Percentiles rank a stretch among this genome's conserved stretches.
Conservation (phyloP, 2,329 filamentous ascomycete genomes). For the Alternaria conjuncta region DNA sequence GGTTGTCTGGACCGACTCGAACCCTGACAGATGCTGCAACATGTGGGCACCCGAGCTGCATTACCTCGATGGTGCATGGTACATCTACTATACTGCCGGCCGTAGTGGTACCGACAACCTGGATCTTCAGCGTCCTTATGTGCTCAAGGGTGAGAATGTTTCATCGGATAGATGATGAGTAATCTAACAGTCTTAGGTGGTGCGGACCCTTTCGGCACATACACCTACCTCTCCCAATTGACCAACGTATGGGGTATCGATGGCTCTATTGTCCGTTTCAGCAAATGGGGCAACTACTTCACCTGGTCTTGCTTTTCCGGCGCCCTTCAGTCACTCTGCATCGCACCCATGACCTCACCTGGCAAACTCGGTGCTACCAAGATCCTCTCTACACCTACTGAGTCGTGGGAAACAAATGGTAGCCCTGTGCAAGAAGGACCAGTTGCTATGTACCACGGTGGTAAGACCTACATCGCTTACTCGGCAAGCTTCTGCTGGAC, state of each 20-base stretch:
- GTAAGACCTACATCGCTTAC: constrained; percentile 61
- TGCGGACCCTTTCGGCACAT: constrained; percentile 59
- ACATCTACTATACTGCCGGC: constrained; percentile 65
- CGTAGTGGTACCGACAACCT: constrained; percentile 49
- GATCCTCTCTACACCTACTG: constrained; percentile 60
- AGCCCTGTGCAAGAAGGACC: constrained; percentile 63
- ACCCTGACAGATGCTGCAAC: constrained; percentile 53
- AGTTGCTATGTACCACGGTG: constrained; percentile 60
- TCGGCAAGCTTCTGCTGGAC: constrained; percentile 66
- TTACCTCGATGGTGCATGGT: constrained; percentile 57
- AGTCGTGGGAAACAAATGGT: constrained; percentile 59
- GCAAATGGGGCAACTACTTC: constrained; percentile 58
- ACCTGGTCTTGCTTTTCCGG: constrained; percentile 62
- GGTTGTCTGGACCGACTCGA: constrained; percentile 58
- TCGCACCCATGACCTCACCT: constrained; percentile 50
- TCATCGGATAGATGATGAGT: too few species aligned
- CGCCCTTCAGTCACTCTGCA: constrained; percentile 52
- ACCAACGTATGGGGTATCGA: constrained; percentile 57
- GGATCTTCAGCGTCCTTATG: constrained; percentile 59
- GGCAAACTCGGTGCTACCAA: constrained; percentile 54
- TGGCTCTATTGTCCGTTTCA: constrained; percentile 60
- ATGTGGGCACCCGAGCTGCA: constrained; percentile 67
- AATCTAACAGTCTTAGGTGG: constrained; percentile 51
- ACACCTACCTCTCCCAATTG: constrained; percentile 58
- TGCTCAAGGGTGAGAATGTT: constrained; percentile 54